phyloP scores from a whole-genome alignment of 1,284 basidiomycete species.

The Inonotus hispidus region DNA sequence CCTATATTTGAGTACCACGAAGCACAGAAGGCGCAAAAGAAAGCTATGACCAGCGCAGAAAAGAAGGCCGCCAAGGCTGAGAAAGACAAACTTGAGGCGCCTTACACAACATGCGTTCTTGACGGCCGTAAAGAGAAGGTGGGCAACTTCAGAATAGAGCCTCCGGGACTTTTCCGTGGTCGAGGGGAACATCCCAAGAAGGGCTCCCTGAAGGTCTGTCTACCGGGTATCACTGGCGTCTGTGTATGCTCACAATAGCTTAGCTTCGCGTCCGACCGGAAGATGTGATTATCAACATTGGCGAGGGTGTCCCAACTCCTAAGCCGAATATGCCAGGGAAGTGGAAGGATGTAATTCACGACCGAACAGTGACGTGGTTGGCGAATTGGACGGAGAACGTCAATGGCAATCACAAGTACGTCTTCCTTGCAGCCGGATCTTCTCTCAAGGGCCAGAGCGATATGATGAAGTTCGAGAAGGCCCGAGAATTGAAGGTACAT shows the following conservation, averaged over 20 bases:
- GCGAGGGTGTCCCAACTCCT: constrained; percentile 66
- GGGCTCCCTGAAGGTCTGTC: constrained; percentile 83
- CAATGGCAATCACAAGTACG: constrained; percentile 91
- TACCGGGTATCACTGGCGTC: not conserved
- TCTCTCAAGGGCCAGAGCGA: constrained; percentile 96
- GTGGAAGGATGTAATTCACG: constrained; percentile 84
- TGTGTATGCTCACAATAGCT: constrained; percentile 6
- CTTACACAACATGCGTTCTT: constrained; percentile 81
- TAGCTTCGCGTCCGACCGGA: constrained; percentile 86
- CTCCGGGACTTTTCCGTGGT: constrained; percentile 94
- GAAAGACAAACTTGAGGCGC: constrained; percentile 80
- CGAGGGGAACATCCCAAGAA: constrained; percentile 99
- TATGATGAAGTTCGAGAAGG: constrained; percentile 95
- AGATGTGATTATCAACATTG: constrained; percentile 94
- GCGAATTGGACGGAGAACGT: constrained; percentile 97
- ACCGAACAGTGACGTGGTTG: constrained; percentile 95
- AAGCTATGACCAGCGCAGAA: constrained; percentile 77
- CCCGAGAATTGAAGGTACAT: constrained; percentile 84
- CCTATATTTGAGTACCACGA: constrained; percentile 96
- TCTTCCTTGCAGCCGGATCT: constrained; percentile 90
- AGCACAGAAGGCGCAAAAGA: constrained; percentile 89
- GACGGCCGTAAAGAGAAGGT: constrained; percentile 97
- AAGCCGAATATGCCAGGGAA: constrained; percentile 83
- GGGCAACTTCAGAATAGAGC: constrained; percentile 98
- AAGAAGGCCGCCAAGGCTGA: constrained; percentile 87